These are phyloP conservation scores for Hansenula anomala DNA, from an alignment of 1,139 yeast genomes.

Conservation along the genomic window DNA sequence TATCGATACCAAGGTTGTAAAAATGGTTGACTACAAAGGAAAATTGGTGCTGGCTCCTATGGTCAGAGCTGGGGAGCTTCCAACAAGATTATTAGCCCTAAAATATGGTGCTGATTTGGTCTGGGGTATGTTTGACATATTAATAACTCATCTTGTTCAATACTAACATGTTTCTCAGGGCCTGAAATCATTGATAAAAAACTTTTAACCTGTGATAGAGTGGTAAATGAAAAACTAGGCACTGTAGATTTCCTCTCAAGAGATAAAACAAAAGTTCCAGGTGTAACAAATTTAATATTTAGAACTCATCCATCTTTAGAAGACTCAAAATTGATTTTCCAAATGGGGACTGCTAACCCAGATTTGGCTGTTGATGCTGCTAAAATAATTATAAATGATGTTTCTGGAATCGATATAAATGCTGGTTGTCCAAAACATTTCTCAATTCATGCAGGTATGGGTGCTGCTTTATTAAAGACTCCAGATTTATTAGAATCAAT, in stretches of 20 bases:
- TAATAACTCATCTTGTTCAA: too few species aligned
- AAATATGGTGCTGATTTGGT: conserved; percentile 89
- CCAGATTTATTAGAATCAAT: conserved; percentile 77
- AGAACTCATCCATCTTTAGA: conserved; percentile 67
- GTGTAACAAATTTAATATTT: conserved; percentile 51
- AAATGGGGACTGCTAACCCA: conserved; percentile 84
- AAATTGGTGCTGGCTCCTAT: conserved; percentile 89
- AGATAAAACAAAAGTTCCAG: conserved; percentile 34
- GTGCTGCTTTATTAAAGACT: conserved; percentile 81
- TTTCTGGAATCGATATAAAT: conserved; percentile 87
- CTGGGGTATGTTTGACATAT: conserved; percentile 52
- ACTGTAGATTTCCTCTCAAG: conserved; percentile 54
- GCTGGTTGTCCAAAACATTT: conserved; percentile 96
- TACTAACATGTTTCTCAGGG: conserved; percentile 20
- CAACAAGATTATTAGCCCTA: conserved; percentile 75
- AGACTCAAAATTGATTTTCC: conserved; percentile 66
- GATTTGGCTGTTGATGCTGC: conserved; percentile 88
- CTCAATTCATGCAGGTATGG: conserved; percentile 92
- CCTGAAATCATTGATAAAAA: conserved; percentile 93
- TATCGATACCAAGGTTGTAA: too few species aligned
- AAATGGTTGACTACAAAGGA: conserved; percentile 51
- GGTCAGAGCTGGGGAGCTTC: conserved; percentile 95
- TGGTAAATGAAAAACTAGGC: conserved; percentile 46
- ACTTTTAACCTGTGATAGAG: conserved; percentile 62
- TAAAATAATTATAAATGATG: conserved; percentile 71